Conservation (phyloP, 2,329 filamentous ascomycete species). For the Stemphylium lycopersici region DNA sequence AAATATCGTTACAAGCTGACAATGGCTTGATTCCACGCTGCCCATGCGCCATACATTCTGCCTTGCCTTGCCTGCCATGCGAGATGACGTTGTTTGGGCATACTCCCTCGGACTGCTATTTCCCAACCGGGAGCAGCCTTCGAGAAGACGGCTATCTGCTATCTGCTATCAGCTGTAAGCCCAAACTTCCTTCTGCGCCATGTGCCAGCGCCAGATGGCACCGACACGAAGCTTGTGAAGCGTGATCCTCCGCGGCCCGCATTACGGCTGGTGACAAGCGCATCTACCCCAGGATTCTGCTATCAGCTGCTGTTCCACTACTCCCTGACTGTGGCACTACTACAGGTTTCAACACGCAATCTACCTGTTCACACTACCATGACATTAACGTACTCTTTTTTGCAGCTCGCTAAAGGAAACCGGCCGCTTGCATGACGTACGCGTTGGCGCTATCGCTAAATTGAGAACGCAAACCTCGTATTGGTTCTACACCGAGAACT, state of each 20-base stretch:
- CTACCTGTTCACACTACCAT: no score
- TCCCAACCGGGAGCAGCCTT: conserved; percentile 1
- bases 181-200: not conserved
- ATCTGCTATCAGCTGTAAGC: not conserved
- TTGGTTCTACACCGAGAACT: no score
- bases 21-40: conserved; percentile 2
- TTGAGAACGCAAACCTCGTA: no score
- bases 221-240: not conserved
- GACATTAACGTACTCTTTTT: no score
- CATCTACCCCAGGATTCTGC: not conserved
- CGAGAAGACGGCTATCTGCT: not conserved
- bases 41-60: not conserved
- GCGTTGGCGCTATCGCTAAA: no score
- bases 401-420: no score
- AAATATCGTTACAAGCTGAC: not conserved
- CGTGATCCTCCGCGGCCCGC: not conserved
- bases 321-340: not conserved
- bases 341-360: no score
- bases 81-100: conserved; percentile 15
- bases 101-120: conserved; percentile 5
- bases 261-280: not conserved
- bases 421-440: no score
- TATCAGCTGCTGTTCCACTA: not conserved
- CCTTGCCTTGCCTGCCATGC: conserved; percentile 12
- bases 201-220: not conserved